Base-by-base conservation (phyloP, 768 basidiomycete genomes). In the Amanita rimosa region DNA sequence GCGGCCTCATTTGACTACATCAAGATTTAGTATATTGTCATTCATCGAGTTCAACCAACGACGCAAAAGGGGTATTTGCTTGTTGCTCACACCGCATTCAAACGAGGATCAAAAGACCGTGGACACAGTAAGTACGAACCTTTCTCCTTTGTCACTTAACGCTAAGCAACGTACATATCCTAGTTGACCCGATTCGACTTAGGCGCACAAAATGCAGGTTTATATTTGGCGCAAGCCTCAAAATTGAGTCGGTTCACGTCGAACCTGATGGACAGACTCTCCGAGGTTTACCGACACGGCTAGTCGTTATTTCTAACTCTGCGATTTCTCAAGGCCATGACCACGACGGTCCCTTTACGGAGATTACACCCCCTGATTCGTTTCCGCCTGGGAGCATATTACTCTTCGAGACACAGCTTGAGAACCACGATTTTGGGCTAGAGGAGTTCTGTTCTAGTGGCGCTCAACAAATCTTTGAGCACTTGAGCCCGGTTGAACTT, bases 311-410 rank as follows among this genome's bases (percentile, higher is more conserved):
- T 58, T 59, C 72, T 0, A 63, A 75, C 3, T 75, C 89, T 16
- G 63, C 69, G 2, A 72, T 78, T n/a, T 67, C 73, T 3, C 76
- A 81, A 47, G 78, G 80, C 3, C 61, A 71, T n/a, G 87, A 88
- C 55, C 61, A 55, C 26, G 79, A 80, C 51, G 84, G 84, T 1
- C 74, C 81, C 0, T 89, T 73, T 63, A 76, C 83, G 17, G 87
- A 92, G 61, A 80, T 98, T 51, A 57, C 75, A 16, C 79, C 96
- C 1, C 96, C 96, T 0, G 83, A 92, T 33, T 69, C 72, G 57
- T 99, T 98, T 67, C 93, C 94, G n/a, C 93, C 95, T 0, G 95
- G 95, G 8, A 91, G 88, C 52, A 79, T 98, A 58, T 82, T 97
- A 85, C 57, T 99, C 16, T 97, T 97, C 59, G 79, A 83, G 59